A percentile compares a stretch with the other conserved stretches of the same genome.
These are phyloP conservation scores for Marsdenia floribunda DNA, from an alignment of 257 asterid species.

Conservation along the genomic window DNA sequence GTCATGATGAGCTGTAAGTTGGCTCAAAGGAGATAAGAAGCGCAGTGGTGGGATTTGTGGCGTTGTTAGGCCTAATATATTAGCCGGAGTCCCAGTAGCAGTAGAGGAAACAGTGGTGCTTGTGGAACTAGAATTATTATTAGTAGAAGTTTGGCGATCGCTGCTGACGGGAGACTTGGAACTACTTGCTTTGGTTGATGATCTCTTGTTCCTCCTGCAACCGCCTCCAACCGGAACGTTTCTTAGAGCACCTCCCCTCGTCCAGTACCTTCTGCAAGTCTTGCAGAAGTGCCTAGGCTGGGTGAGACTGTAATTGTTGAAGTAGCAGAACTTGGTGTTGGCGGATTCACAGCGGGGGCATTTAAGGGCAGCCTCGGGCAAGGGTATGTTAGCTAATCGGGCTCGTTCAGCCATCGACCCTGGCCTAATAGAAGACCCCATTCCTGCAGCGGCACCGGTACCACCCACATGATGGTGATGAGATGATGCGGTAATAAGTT, in stretches of 20 bases:
- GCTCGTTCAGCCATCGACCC: constrained; percentile 92
- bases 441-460: not conserved
- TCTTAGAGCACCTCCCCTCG: constrained; percentile 81
- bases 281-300: constrained; percentile 98
- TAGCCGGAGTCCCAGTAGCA: constrained; percentile 20
- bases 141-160: constrained; percentile 28
- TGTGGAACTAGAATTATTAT: constrained; percentile 40
- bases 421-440: constrained; percentile 60
- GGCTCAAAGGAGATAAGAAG: constrained; percentile 62
- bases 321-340: constrained; percentile 87
- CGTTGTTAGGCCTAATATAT: constrained; percentile 31
- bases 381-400: constrained; percentile 73
- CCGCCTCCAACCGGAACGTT: constrained; percentile 94
- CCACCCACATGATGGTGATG: constrained; percentile 41
- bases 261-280: constrained; percentile 89
- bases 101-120: constrained; percentile 34
- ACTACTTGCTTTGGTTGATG: constrained; percentile 35
- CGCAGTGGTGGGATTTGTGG: constrained; percentile 46
- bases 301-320: constrained; percentile 83
- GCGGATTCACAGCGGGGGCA: constrained; percentile 94
- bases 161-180: constrained; percentile 63
- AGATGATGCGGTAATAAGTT: constrained; percentile 28
- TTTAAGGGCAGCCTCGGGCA: constrained; percentile 71
- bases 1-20: constrained; percentile 32
- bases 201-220: constrained; percentile 68